Base-by-base conservation (phyloP, 2,329 filamentous ascomycete species). In the Parasarocladium wereldwijsianum region DNA sequence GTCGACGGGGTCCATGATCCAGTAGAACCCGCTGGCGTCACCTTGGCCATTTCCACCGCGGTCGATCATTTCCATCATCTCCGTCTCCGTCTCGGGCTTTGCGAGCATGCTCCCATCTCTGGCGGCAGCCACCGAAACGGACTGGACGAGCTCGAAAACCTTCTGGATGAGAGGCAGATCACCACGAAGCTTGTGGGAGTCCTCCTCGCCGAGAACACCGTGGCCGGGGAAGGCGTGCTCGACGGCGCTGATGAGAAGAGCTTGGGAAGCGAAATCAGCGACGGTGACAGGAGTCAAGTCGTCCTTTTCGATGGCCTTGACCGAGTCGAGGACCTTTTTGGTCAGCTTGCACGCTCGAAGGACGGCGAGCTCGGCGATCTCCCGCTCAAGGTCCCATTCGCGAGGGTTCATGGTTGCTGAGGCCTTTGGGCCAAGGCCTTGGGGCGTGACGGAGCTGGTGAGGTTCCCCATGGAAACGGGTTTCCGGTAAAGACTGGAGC, bases 1-100 rank as follows among this genome's bases (percentile, higher is more conserved):
- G 39, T 77, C 72, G 6, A 77, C 65, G 1, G 72, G 72, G 41
- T 77, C 72, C 44, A 77, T 61, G 17, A 71, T 62, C 72, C 72
- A 77, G 30, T 67, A 59, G 1, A 62, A 51, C 0, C 58, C 51
- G 3, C 48, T 33, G 8, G 30, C 32, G 2, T 60, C 36, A 39
- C 53, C 36, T 8, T 46, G 38, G 1, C 59, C 60, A 3, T 51
- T 43, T 1, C 57, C 63, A 2, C 72, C 72, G 9, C 64, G 49
- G 43, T 76, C 70, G 41, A 77, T 73, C n/a, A 66, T 41, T n/a
- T 63, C 50, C 9, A 76, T 57, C 60, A 76, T 68, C 33, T 74
- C 64, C 5, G 67, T 60, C 31, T 54, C 56, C 15, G 57, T 58
- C 3, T 38, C 29, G 0, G 65, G 66, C 4, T 43, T 49, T 10